Evolutionary conservation across 768 basidiomycete species (phyloP).

Genomic region (Lenzites betulinus): DNA sequence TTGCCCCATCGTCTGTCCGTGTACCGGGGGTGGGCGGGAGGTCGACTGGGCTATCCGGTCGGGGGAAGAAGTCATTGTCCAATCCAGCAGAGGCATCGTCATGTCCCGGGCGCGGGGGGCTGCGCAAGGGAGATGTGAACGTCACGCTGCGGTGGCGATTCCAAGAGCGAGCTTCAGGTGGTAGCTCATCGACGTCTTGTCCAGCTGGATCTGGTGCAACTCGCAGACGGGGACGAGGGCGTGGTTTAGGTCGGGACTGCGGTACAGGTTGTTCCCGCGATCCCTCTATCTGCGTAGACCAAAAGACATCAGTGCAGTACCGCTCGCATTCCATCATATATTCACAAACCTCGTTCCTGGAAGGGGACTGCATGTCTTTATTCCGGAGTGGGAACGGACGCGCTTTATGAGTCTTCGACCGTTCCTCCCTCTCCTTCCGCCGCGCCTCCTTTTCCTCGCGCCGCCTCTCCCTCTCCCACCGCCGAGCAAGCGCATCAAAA

Average conservation of each 20-base stretch:
- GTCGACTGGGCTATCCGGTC: background rate
- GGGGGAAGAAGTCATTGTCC: background rate
- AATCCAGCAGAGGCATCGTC: background rate
- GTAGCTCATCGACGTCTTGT: background rate
- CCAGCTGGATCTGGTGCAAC: background rate
- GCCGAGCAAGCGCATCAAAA: background rate
- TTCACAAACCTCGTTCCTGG: background rate
- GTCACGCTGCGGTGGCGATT: conserved; percentile 9
- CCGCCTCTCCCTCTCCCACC: background rate
- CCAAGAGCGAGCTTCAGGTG: background rate
- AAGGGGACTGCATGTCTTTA: conserved; percentile 2
- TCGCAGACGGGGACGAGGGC: background rate
- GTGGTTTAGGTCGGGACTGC: background rate
- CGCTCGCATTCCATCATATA: too few relatives aligned
- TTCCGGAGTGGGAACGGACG: conserved; percentile 18
- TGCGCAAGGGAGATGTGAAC: background rate
- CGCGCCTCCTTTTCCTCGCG: conserved; percentile 5
- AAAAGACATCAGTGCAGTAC: background rate
- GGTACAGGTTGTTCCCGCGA: background rate
- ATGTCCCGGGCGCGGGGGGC: background rate
- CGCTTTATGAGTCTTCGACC: background rate
- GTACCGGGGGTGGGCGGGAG: conserved; percentile 11
- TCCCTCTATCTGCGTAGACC: background rate
- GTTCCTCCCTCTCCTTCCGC: conserved; percentile 7
- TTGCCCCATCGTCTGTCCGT: background rate